Conservation (phyloP, 768 basidiomycete species). For the Boletus vermiculosoides region DNA sequence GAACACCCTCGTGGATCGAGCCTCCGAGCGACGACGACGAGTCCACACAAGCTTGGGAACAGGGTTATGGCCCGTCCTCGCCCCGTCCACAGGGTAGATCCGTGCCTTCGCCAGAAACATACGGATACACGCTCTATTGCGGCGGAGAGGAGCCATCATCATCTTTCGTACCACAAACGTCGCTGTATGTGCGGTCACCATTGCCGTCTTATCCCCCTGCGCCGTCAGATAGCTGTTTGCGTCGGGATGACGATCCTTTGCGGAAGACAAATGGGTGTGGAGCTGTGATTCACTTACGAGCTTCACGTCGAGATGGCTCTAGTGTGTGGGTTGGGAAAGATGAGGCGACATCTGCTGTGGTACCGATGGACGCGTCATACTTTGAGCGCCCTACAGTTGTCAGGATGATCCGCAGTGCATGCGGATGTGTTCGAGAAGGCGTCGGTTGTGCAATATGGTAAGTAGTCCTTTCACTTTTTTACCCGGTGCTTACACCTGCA, state of each 20-base stretch:
- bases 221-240: slow-evolving; percentile 21
- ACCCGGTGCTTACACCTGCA: slow-evolving; percentile 9
- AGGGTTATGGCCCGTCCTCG: slow-evolving; percentile 30
- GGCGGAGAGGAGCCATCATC: slow-evolving; percentile 33
- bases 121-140: slow-evolving; percentile 42
- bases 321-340: slow-evolving; percentile 60
- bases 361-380: slow-evolving; percentile 56
- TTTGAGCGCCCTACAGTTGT: slow-evolving; percentile 51
- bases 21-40: slow-evolving; percentile 34
- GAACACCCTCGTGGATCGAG: slow-evolving; percentile 36
- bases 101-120: slow-evolving; percentile 18
- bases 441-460: slow-evolving; percentile 64
- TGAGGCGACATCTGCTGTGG: slow-evolving; percentile 50
- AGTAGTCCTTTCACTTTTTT: slow-evolving; percentile 17
- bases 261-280: slow-evolving; percentile 58
- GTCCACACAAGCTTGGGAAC: slow-evolving; percentile 34
- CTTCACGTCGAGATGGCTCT: slow-evolving; percentile 49
- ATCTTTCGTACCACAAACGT: slow-evolving; percentile 5
- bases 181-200: slow-evolving; percentile 35
- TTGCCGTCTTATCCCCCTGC: slow-evolving; percentile 36
- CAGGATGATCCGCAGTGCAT: slow-evolving; percentile 52
- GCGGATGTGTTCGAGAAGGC: slow-evolving; percentile 67
- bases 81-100: slow-evolving; percentile 25
- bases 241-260: background rate
- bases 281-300: slow-evolving; percentile 54